Base-by-base conservation (phyloP, 2,329 filamentous ascomycete genomes). In the Aspergillus phoenicis region DNA sequence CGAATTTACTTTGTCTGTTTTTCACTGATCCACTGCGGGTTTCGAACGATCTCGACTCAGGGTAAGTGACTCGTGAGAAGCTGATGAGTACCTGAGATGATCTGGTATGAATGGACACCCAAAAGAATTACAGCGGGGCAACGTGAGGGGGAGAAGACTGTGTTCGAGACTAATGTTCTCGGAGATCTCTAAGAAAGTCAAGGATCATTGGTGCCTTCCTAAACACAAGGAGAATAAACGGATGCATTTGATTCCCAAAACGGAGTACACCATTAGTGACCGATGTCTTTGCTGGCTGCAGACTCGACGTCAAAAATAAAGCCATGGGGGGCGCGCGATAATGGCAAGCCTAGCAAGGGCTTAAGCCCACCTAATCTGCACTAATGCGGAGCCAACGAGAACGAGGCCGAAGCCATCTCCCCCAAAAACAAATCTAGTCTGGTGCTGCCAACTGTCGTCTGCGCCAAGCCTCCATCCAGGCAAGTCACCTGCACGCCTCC, bases 311-410 rank as follows among this genome's bases (percentile, higher is more conserved):
- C 41, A 43, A 43, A 56, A 56, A 30, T 47, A 56, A 30, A 43
- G 39, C 38, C 39, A 56, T 56, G 26, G 43, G 45, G 33, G 38
- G 43, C 26, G 39, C 41, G 45, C 53, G 36, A 53, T 24, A 53
- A 47, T 47, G 38, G 52, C 22, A 43, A 11, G 53, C n/a, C 28
- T 41, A 56, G 53, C 15, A 45, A 45, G 36, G 39, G 41, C 53
- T 30, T n/a, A 33, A 36, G 36, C 39, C 39, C 53, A 30, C 53
- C 52, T 56, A 45, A 45, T 36, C 24, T 56, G 53, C 53, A 56
- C 53, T 56, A 56, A 56, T 47, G 53, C 53, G 39, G 53, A 56
- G 53, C 53, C 53, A 56, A 56, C 53, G 43, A 56, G 53, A 43
- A 33, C 53, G 53, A 45, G 41, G 53, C 53, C 53, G 53, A 47